Evolutionary conservation across 805 yeast species (phyloP), one percentile per base, ranked within the genome.

Genomic region (Suhomyces canberraensis): DNA sequence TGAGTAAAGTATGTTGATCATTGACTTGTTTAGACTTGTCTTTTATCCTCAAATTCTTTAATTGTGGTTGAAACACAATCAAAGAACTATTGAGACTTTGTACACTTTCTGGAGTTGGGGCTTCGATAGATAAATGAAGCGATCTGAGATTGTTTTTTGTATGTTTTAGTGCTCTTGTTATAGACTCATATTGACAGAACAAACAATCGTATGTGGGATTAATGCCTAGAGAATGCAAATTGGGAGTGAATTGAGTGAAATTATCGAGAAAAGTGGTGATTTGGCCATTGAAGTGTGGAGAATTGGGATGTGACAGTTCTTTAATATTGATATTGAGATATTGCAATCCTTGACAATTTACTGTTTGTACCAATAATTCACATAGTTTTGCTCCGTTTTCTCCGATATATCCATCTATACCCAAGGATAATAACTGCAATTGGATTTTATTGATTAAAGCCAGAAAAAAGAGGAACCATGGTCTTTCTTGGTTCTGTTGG

Each of bases 321-420:
- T 45, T 52, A 27, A 48, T 31, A 8, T 43, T 32, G 4, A 53
- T 35, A 27, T 41, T 45, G 6, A 58, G 43, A 6, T 38, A 33
- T 6, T 11, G 29, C 21, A 58, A 35, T 3, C 20, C 29, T 4
- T 15, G 24, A 16, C 56, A 47, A 6, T 49, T 50, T 3, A 54
- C 36, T 0, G 47, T 39, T 9, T 21, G 32, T 16, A 29, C 20
- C 7, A 58, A 17, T 9, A 46, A 11, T 1, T 21, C 16, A 4
- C 42, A 40, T 3, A 52, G 9, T 4, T 4, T 29, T 3, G 16
- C 21, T 2, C 55, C 58, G 2, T 37, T 25, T 17, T 42, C 39
- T 4, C 45, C 45, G 11, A 58, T 37, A 28, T 40, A 48, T 6
- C 63, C 63, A 29, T 58, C 61, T 2, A 59, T 35, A 3, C 44